Evolutionary conservation across 2,329 filamentous ascomycete genomes (phyloP), one percentile per base, ranked within the genome.

Genomic region (Apiospora rasikravindrae): DNA sequence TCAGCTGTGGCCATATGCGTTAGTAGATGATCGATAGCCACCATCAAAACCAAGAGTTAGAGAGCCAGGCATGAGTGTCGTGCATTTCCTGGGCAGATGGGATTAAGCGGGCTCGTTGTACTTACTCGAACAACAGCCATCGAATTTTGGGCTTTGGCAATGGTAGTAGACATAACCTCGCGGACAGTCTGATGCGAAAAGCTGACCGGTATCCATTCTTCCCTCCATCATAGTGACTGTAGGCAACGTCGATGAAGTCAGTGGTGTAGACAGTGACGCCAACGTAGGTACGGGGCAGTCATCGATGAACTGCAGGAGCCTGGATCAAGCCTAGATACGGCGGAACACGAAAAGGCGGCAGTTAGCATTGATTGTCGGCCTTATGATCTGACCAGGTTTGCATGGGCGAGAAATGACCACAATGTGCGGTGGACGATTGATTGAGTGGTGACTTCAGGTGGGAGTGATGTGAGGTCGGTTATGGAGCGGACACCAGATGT

Each of bases 61-160:
- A 19, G 29, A 40, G 33, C 7, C 57, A n/a, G 19, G 29, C 7
- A 22, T 29, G 8, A 29, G 33, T 37, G 6, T 16, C 19, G 33
- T 37, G 53, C 40, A 22, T 19, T 64, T 61, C 13, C 29, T 37
- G 29, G 2, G 29, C 29, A 64, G 53, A 19, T 16, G 19, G 29
- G 19, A n/a, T 22, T 5, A 5, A 40, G 29, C 40, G 57, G 33
- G 8, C 10, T 64, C 19, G 1, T 64, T n/a, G 29, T 40, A 40
- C 57, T 64, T 64, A 64, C 57, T 64, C 8, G 57, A 40, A 40
- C 57, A 64, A 13, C 57, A 64, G 16, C 57, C 57, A 37, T 40
- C 16, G 57, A 64, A 64, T 13, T 13, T 2, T 13, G 57, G 57
- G 33, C 6, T 40, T 24, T n/a, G 19, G 57, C 57, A 64, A n/a